Percentiles rank a stretch among this genome's conserved stretches.
Conservation (phyloP, 2,329 filamentous ascomycete species). For the Fonsecaea multimorphosa region DNA sequence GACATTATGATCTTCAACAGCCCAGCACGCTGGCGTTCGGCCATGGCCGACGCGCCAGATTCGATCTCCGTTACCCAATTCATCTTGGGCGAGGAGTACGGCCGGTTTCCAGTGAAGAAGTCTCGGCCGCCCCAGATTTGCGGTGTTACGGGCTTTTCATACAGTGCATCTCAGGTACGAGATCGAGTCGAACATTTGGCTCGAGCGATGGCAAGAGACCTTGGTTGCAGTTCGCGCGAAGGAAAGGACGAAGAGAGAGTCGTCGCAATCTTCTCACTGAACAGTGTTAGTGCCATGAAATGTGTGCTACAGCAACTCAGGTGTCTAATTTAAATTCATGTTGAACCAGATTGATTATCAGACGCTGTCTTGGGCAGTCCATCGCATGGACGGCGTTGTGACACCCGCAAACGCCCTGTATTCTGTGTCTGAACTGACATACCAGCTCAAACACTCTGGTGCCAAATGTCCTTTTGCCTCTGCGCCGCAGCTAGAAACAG, state of each 20-base stretch:
- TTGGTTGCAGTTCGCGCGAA: too few relatives aligned
- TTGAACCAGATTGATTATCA: conserved; percentile 76
- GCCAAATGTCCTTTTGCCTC: conserved; percentile 76
- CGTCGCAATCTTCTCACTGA: too few relatives aligned
- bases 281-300: too few relatives aligned
- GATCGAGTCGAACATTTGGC: neutral
- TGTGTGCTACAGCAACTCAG: too few relatives aligned
- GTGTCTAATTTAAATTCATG: too few relatives aligned
- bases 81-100: neutral
- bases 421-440: conserved; percentile 69
- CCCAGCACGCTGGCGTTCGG: too few relatives aligned
- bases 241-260: too few relatives aligned
- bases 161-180: neutral
- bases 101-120: neutral
- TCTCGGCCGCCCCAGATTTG: neutral
- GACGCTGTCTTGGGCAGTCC: conserved; percentile 73
- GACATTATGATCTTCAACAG: too few relatives aligned
- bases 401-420: conserved; percentile 78
- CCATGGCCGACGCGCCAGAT: too few relatives aligned
- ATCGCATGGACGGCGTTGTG: conserved; percentile 73
- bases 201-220: too few relatives aligned
- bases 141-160: neutral
- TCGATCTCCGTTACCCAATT: neutral
- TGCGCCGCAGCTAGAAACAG: conserved; percentile 66
- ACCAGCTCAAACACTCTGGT: conserved; percentile 72